These are phyloP conservation scores for Neophaeococcomyces aloes DNA, from an alignment of 2,329 filamentous ascomycete genomes.

Conservation along the genomic window DNA sequence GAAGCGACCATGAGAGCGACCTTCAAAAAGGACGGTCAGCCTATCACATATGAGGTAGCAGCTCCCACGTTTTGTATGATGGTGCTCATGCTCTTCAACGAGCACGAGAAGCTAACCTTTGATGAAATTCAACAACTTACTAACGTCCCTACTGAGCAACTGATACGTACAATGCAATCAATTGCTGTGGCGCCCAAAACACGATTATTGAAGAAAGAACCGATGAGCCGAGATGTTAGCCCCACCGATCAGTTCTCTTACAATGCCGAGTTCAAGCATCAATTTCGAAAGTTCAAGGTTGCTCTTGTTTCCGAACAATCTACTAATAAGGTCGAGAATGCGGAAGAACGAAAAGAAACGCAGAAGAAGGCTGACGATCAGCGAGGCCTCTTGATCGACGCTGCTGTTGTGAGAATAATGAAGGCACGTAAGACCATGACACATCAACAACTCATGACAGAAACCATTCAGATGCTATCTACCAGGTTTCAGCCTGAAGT, in stretches of 20 bases:
- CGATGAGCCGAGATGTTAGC: conserved; percentile 67
- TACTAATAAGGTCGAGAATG: conserved; percentile 77
- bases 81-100: conserved; percentile 80
- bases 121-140: conserved; percentile 78
- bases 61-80: conserved; percentile 90
- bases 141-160: conserved; percentile 62
- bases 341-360: conserved; percentile 44
- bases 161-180: conserved; percentile 68
- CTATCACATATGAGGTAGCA: conserved; percentile 75
- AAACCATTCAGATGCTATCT: conserved; percentile 40
- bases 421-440: conserved; percentile 41
- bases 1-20: conserved; percentile 75
- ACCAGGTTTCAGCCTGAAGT: conserved; percentile 42
- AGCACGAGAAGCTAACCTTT: conserved; percentile 49
- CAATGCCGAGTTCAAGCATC: conserved; percentile 72
- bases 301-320: conserved; percentile 58
- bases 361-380: conserved; percentile 42
- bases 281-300: conserved; percentile 78
- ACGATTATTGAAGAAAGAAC: conserved; percentile 68
- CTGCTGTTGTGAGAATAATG: conserved; percentile 44
- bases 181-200: conserved; percentile 76
- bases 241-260: conserved; percentile 68
- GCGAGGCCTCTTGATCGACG: conserved; percentile 40
- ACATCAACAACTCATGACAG: conserved; percentile 41
- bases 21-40: conserved; percentile 65